Conservation (phyloP, 164 flowering plant genomes). For the Sextonia rubra region DNA sequence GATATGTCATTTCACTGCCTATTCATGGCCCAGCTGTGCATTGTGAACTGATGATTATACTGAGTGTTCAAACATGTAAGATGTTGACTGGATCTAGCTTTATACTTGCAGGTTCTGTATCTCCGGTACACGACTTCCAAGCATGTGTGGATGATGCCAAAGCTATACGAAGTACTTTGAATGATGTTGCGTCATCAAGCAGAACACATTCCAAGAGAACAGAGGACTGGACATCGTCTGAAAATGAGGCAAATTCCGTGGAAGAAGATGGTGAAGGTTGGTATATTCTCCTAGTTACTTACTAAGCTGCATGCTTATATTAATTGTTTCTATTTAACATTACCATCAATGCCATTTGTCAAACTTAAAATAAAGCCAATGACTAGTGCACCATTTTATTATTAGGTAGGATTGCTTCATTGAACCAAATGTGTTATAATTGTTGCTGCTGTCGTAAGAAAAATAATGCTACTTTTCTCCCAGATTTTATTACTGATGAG, state of each 20-base stretch:
- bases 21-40: no score
- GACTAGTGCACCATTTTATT: neutral
- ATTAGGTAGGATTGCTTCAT: no score
- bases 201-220: conserved; percentile 18
- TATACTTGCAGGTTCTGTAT: conserved; percentile 47
- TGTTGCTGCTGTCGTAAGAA: no score
- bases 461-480: neutral
- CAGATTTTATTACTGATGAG: conserved; percentile 43
- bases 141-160: conserved; percentile 53
- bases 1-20: no score
- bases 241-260: conserved; percentile 85
- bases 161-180: conserved; percentile 62
- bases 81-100: conserved; percentile 1
- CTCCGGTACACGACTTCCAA: conserved; percentile 51
- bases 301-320: neutral
- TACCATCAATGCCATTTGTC: no score
- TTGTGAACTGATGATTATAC: neutral
- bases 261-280: conserved; percentile 72
- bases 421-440: no score
- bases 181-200: conserved; percentile 74
- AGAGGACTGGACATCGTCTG: conserved; percentile 89
- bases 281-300: neutral
- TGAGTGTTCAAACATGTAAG: neutral
- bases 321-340: no score
- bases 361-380: no score